Percentiles rank a stretch among this genome's conserved stretches.
Conservation (phyloP, 441 rosid species). For the Codiaeum variegatum region DNA sequence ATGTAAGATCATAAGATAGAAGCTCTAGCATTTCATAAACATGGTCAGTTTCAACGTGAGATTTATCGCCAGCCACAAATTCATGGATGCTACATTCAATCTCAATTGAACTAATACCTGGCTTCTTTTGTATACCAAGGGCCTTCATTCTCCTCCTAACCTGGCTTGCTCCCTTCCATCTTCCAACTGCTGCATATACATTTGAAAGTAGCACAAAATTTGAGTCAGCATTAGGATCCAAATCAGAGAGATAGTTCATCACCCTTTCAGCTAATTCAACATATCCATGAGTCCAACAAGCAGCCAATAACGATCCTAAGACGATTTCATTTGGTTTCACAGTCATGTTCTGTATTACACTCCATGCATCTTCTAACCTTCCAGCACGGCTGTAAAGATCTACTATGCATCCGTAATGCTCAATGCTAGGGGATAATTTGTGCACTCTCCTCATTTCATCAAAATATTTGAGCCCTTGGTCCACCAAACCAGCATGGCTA, state of each 20-base stretch:
- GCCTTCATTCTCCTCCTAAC: constrained; percentile 66
- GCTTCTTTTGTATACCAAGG: constrained; percentile 61
- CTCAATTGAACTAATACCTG: constrained; percentile 73
- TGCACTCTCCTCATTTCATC: constrained; percentile 45
- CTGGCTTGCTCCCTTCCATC: constrained; percentile 70
- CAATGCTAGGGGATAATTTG: constrained; percentile 53
- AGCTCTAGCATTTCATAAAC: constrained; percentile 48
- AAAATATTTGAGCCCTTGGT: constrained; percentile 52
- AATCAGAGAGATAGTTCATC: constrained; percentile 36
- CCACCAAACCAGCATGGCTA: constrained; percentile 69
- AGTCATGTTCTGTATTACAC: constrained; percentile 51
- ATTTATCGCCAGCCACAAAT: constrained; percentile 61
- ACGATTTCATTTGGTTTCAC: constrained; percentile 73
- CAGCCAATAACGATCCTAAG: constrained; percentile 66
- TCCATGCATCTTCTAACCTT: constrained; percentile 59
- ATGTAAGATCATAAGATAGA: constrained; percentile 38
- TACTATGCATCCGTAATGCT: constrained; percentile 82
- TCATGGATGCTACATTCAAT: constrained; percentile 45
- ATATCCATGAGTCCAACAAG: constrained; percentile 51
- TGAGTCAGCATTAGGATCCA: constrained; percentile 50
- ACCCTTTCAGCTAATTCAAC: constrained; percentile 56
- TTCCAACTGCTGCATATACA: constrained; percentile 62
- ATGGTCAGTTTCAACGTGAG: constrained; percentile 38
- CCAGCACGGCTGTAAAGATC: constrained; percentile 87
- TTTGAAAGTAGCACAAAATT: constrained; percentile 65